Percentiles rank a stretch among this genome's conserved stretches.
Conservation (phyloP, 1,139 yeast species). For the Lodderomyces orthopsilosis region DNA sequence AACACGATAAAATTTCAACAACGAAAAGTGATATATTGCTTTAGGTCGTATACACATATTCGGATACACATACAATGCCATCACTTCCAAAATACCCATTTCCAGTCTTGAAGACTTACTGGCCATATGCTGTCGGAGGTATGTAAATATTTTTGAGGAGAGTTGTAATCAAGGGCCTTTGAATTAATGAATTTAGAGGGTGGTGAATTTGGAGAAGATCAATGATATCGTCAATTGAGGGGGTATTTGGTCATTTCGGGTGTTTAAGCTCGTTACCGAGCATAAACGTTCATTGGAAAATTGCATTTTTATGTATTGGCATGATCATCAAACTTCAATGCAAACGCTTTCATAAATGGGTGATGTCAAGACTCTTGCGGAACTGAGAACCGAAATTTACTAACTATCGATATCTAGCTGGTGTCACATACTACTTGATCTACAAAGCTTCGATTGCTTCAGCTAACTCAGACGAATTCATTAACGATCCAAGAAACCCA, state of each 20-base stretch:
- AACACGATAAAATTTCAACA: constrained; percentile 1
- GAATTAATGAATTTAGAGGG: too few relatives aligned
- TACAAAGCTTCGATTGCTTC: constrained; percentile 44
- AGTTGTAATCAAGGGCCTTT: not conserved
- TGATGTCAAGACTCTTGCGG: too few relatives aligned
- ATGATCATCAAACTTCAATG: too few relatives aligned
- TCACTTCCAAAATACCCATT: constrained; percentile 36
- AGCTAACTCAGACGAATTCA: constrained; percentile 48
- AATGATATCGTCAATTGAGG: not conserved
- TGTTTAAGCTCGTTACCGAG: too few relatives aligned
- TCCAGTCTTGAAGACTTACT: constrained; percentile 46
- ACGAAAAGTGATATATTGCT: not conserved
- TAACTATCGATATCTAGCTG: constrained; percentile 30
- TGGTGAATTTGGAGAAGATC: too few relatives aligned
- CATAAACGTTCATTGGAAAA: too few relatives aligned
- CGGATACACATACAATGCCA: constrained; percentile 11
- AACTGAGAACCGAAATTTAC: constrained; percentile 14
- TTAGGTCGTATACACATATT: not conserved
- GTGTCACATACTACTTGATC: constrained; percentile 42
- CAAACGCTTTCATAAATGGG: too few relatives aligned
- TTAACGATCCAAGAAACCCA: constrained; percentile 56
- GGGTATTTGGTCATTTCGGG: too few relatives aligned
- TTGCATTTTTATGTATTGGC: too few relatives aligned
- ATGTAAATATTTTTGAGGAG: constrained; percentile 22
- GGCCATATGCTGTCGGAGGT: constrained; percentile 55